Evolutionary conservation across 2,329 filamentous ascomycete genomes (phyloP), one percentile per base, ranked within the genome.

Genomic region (Botrytis hyacinthi): DNA sequence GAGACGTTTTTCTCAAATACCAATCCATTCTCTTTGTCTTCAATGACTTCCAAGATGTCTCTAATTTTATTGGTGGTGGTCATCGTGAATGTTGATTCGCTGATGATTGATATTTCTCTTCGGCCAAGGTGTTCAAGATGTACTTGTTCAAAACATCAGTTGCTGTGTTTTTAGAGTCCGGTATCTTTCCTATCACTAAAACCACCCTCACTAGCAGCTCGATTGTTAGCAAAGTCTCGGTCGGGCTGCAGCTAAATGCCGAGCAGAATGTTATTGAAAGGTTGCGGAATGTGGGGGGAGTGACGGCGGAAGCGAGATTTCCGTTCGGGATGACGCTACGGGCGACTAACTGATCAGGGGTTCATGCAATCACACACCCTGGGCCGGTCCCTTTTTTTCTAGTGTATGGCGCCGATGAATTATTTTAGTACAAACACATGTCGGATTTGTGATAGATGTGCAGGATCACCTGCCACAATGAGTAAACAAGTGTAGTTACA

Each of bases 1-100:
- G 82, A 83, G 8, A 83, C 84, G 81, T 54, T 54, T n/a, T n/a
- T 54, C 48, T 54, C 48, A 54, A n/a, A 54, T 16, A 54, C 12
- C 8, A 77, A 51, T 9, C 70, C 63, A 68, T 76, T 76, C 46
- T 77, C 77, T 35, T 67, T 68, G 57, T 77, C 77, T 65, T 75
- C 48, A 48, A 10, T 75, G 44, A 78, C 60, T 54, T 75, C 73
- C 18, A 73, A 60, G 7, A 76, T 29, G 16, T 78, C 73, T 65
- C 42, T 72, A 18, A 76, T 75, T 22, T 63, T 29, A 62, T 76
- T 76, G 32, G 57, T 46, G 18, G 42, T 68, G 22, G 35, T 42
- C 44, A 51, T 54, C 48, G 26, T 54, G 26, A 54, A n/a, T n/a
- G 22, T n/a, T 54, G 2, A 54, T 54, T 54, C 12, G 48, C 26